A percentile compares a stretch with the other conserved stretches of the same genome.
phyloP scores from a whole-genome alignment of 257 asterid species.

The Jacaranda mimosifolia region DNA sequence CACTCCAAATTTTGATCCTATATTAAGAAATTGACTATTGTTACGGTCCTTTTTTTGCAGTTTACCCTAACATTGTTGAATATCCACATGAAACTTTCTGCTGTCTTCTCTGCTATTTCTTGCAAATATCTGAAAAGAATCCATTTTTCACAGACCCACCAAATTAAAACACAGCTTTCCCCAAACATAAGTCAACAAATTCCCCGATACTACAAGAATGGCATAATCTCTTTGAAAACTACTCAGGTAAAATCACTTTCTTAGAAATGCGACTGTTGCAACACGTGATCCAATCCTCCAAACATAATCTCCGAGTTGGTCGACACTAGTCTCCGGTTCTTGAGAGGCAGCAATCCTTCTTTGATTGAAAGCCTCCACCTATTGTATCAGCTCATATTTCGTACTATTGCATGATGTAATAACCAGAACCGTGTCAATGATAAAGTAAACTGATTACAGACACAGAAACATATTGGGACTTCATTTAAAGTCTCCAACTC shows the following conservation, averaged over 20 bases:
- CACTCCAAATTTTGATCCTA: too few relatives aligned
- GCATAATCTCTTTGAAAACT: background rate
- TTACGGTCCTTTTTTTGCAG: too few relatives aligned
- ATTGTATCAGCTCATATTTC: constrained; percentile 88
- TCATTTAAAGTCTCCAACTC: background rate
- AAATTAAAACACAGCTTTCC: constrained; percentile 7
- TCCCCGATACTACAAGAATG: background rate
- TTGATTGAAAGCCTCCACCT: constrained; percentile 80
- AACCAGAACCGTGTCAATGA: constrained; percentile 55
- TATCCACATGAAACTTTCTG: too few relatives aligned
- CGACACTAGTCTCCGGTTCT: constrained; percentile 48
- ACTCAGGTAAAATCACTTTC: constrained; percentile 53
- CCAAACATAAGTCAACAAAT: constrained; percentile 15
- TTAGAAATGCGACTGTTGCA: constrained; percentile 92
- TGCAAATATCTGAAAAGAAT: too few relatives aligned
- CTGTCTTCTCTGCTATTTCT: too few relatives aligned
- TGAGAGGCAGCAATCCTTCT: constrained; percentile 60
- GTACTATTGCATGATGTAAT: constrained; percentile 94
- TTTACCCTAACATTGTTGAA: too few relatives aligned
- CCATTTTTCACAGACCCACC: background rate
- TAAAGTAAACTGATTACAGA: constrained; percentile 7
- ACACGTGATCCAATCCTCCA: constrained; percentile 72
- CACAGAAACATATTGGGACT: background rate
- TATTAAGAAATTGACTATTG: too few relatives aligned
- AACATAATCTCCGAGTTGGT: constrained; percentile 50